Evolutionary conservation across 805 yeast species (phyloP), one percentile per base, ranked within the genome.

Genomic region (Pichia kluyveri): DNA sequence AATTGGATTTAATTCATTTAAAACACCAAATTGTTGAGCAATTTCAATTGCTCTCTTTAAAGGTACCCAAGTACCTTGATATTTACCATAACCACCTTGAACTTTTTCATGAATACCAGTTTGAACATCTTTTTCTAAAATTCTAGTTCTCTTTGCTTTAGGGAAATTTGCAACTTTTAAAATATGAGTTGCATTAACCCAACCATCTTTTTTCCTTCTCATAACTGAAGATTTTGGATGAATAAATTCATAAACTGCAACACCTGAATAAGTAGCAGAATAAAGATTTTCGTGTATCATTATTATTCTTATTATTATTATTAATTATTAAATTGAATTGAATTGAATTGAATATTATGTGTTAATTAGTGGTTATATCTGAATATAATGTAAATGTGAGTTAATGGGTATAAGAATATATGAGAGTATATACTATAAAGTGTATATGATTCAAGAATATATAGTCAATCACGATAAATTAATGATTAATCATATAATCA

Each of bases 31-130:
- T 56, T 79, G 80, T 44, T 70, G 69, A 1, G 91, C 87, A 48
- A 87, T 75, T 52, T 75, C 77, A 27, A 70, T 66, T 1, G 96
- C 97, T 44, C 86, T 78, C 8, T 74, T 79, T 52, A 86, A 66
- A 0, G 97, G 97, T 9, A 90, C 90, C 96, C 96, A 90, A 2
- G 97, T 90, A 17, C 96, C 97, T 65, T 91, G 98, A 65, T 89
- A 91, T 60, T 90, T 83, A 46, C 98, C 98, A 62, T 89, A 90
- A 3, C 98, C 98, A 52, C 98, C 98, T 65, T 90, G 98, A 23
- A 90, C 88, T 63, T 91, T 91, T 59, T 90, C 96, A 63, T 90
- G 97, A 18, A 72, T 67, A 6, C 95, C 96, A 40, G 76, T 77
- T 60, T 91, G 96, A n/a, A 91, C 96, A 54, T 90, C 96, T 58